Evolutionary conservation across 2,329 filamentous ascomycete genomes (phyloP), one percentile per base, ranked within the genome.

Genomic region (Trichophyton verrucosum): DNA sequence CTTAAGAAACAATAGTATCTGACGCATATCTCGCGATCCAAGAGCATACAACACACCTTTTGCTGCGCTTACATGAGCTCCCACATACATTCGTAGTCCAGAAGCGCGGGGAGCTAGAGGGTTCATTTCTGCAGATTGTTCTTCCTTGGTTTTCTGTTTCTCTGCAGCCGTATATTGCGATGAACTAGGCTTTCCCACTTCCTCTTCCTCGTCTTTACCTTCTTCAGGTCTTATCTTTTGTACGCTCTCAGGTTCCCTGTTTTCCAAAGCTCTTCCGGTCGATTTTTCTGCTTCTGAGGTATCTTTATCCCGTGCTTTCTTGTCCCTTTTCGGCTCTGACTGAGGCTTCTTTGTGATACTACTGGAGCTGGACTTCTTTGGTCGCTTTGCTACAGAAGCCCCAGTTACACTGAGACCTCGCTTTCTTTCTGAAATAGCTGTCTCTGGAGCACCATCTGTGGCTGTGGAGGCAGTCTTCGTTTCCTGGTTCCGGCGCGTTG

Each of bases 61-160:
- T 30, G 94, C 91, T 64, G 83, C 86, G 73, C 88, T 94, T 63
- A 97, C 90, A 72, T 99, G 94, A 0, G 94, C 94, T 15, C 94
- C 94, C 60, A 99, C 86, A 68, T 88, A 86, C 81, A 96, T 88
- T 71, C 86, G 86, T 64, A 92, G 78, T 0, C 84, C 83, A 3
- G 80, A 74, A 0, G 90, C 91, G 40, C 94, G 82, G 27, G 80
- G 76, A 20, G 85, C 86, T 1, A 96, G 73, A 0, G 88, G 85
- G 78, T 84, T 83, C 8, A 76, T 75, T 65, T 80, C 79, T 58
- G 77, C 75, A 60, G 78, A 76, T 64, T 82, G 81, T 62, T 83
- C 80, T 66, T 81, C 78, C 60, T 69, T 81, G 44, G 79, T 80
- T 69, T 82, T 84, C 13, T 77, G 73, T 57, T 42, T 53, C 33